A percentile compares a stretch with the other conserved stretches of the same genome.
phyloP scores from a whole-genome alignment of 805 yeast species.

The Ogataea parapolymorpha region DNA sequence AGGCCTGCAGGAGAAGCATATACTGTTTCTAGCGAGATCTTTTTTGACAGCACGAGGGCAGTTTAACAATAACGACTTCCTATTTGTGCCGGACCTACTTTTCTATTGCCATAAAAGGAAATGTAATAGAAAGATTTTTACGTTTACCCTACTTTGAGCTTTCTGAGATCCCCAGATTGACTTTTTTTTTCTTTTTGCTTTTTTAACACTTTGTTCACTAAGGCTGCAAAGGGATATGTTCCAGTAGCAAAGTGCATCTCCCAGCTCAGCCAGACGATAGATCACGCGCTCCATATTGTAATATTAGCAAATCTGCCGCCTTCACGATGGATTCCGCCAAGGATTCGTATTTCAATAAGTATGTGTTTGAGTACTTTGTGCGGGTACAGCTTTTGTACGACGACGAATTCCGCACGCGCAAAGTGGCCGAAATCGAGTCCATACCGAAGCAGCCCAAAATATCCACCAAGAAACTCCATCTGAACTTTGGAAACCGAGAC shows the following conservation, averaged over 20 bases:
- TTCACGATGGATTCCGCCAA: slow-evolving; percentile 2
- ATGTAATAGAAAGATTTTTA: slow-evolving; percentile 1
- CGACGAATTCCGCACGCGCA: slow-evolving; percentile 14
- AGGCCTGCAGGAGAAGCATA: slow-evolving; percentile 2
- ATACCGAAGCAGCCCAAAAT: slow-evolving; percentile 22
- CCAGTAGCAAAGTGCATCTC: background rate
- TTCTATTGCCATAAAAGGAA: slow-evolving; percentile 4
- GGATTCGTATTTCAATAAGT: slow-evolving; percentile 16
- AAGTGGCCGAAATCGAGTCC: slow-evolving; percentile 19
- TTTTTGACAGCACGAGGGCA: slow-evolving; percentile 40
- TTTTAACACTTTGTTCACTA: slow-evolving; percentile 1
- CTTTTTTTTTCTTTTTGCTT: slow-evolving; percentile 7
- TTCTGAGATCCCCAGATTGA: slow-evolving; percentile 8
- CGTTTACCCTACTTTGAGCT: slow-evolving; percentile 6
- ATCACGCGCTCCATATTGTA: background rate
- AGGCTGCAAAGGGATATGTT: background rate
- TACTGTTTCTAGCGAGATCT: background rate
- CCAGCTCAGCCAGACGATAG: background rate
- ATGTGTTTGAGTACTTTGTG: slow-evolving; percentile 26
- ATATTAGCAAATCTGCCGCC: background rate
- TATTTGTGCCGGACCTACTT: background rate
- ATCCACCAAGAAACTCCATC: slow-evolving; percentile 18
- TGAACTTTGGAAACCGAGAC: slow-evolving; percentile 23
- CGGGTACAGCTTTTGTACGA: slow-evolving; percentile 28
- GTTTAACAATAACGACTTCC: slow-evolving; percentile 8